Conservation (phyloP, 805 yeast species). For the Lipomyces spencermartinsiae region DNA sequence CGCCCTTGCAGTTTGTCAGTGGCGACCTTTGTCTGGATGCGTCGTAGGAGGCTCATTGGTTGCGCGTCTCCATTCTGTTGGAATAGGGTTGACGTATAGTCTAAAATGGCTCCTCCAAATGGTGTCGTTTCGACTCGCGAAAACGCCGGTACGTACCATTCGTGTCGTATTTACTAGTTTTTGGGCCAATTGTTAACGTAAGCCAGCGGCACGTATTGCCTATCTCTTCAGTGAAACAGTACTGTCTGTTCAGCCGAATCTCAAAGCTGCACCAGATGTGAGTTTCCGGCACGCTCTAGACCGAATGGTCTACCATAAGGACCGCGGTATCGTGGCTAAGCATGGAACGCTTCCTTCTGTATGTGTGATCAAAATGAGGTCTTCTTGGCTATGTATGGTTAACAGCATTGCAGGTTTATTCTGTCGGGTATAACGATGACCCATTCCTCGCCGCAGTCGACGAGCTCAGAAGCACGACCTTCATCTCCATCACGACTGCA, state of each 20-base stretch:
- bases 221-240: slow-evolving; percentile 36
- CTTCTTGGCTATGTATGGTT: slow-evolving; percentile 1
- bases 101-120: slow-evolving; percentile 29
- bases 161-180: background rate
- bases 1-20: no score
- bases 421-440: slow-evolving; percentile 57
- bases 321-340: slow-evolving; percentile 33
- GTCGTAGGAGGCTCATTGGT: background rate
- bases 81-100: background rate
- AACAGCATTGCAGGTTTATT: slow-evolving; percentile 22
- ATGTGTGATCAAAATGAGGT: slow-evolving; percentile 9
- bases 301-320: slow-evolving; percentile 27
- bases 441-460: slow-evolving; percentile 56
- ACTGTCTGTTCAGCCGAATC: slow-evolving; percentile 34
- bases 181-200: background rate
- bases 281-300: slow-evolving; percentile 33
- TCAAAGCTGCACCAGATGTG: slow-evolving; percentile 11
- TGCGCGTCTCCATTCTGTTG: background rate
- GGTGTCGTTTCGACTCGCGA: slow-evolving; percentile 32
- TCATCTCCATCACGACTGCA: slow-evolving; percentile 58
- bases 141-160: slow-evolving; percentile 30
- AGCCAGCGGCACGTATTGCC: slow-evolving; percentile 36
- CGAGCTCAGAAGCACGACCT: slow-evolving; percentile 41
- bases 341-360: slow-evolving; percentile 34
- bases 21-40: background rate